Evolutionary conservation across 345 rosid species (phyloP).

Genomic region (Murraya paniculata): DNA sequence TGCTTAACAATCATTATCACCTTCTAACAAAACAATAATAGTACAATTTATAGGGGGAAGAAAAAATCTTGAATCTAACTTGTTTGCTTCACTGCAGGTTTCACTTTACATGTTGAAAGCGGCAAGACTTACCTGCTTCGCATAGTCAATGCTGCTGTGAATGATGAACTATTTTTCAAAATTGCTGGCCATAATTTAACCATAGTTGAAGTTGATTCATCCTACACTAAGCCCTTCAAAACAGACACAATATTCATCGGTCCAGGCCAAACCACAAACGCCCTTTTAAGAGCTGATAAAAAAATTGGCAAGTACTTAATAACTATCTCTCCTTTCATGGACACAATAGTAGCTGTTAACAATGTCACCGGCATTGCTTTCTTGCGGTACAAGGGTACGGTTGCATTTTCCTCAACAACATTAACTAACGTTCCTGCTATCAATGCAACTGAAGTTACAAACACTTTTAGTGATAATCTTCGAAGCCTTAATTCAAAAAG

Average conservation of each 20-base stretch:
- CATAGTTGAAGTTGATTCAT: conserved; percentile 63
- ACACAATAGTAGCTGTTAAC: conserved; percentile 52
- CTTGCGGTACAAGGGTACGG: conserved; percentile 43
- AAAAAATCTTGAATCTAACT: not conserved
- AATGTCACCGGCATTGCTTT: conserved; percentile 45
- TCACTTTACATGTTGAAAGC: conserved; percentile 48
- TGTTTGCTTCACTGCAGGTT: conserved; percentile 21
- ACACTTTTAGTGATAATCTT: conserved; percentile 34
- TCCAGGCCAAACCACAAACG: conserved; percentile 82
- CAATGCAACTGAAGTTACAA: conserved; percentile 50
- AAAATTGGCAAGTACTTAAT: conserved; percentile 47
- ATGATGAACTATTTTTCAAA: conserved; percentile 77
- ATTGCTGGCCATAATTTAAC: conserved; percentile 62
- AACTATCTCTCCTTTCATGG: conserved; percentile 78
- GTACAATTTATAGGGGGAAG: not conserved
- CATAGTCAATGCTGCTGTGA: conserved; percentile 63
- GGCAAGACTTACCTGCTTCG: conserved; percentile 64
- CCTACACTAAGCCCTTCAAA: conserved; percentile 53
- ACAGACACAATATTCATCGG: conserved; percentile 56
- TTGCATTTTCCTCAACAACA: conserved; percentile 32
- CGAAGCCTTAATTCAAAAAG: conserved; percentile 59
- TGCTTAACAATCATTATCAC: not conserved
- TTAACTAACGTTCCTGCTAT: conserved; percentile 46
- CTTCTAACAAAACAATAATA: not conserved
- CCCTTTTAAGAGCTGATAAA: conserved; percentile 46